A percentile compares a stretch with the other conserved stretches of the same genome.
phyloP scores from a whole-genome alignment of 139 green algal genomes.

The Yamagishiella unicocca region DNA sequence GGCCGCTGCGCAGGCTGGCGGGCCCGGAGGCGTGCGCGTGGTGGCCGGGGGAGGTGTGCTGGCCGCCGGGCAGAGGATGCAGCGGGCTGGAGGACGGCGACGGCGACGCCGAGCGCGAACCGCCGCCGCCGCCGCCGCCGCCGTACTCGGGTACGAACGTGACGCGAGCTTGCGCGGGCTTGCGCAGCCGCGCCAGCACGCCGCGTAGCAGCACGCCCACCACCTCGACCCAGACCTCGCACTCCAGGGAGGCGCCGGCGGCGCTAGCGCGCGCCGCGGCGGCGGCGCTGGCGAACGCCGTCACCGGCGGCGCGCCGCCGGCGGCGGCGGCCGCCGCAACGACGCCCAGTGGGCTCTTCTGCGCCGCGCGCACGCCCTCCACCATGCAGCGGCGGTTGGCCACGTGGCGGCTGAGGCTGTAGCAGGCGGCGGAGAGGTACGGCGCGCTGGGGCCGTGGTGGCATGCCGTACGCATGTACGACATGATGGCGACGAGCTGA shows the following conservation, averaged over 20 bases:
- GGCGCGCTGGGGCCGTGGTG: conserved; percentile 5
- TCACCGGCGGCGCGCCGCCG: background rate
- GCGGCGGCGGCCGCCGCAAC: background rate
- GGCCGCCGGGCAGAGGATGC: background rate
- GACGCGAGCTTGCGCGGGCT: background rate
- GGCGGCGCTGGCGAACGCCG: background rate
- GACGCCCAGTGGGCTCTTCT: background rate
- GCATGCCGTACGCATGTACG: conserved; percentile 35
- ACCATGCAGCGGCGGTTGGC: conserved; percentile 35
- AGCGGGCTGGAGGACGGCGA: background rate
- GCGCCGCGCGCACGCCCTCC: conserved; percentile 9
- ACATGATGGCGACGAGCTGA: conserved; percentile 2
- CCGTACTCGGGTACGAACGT: background rate
- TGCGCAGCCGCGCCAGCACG: conserved; percentile 2
- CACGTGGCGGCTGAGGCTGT: conserved; percentile 24
- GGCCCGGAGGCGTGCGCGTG: background rate
- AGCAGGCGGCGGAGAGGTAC: conserved; percentile 29
- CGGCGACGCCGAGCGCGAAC: background rate
- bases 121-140: background rate
- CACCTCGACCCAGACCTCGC: conserved; percentile 36
- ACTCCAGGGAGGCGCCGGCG: background rate
- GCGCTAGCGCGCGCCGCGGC: background rate
- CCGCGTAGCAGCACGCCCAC: background rate
- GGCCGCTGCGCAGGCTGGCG: conserved; percentile 19
- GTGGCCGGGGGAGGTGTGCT: background rate